Conservation (phyloP, 2,329 filamentous ascomycete species). For the Corinectria fuckeliana region DNA sequence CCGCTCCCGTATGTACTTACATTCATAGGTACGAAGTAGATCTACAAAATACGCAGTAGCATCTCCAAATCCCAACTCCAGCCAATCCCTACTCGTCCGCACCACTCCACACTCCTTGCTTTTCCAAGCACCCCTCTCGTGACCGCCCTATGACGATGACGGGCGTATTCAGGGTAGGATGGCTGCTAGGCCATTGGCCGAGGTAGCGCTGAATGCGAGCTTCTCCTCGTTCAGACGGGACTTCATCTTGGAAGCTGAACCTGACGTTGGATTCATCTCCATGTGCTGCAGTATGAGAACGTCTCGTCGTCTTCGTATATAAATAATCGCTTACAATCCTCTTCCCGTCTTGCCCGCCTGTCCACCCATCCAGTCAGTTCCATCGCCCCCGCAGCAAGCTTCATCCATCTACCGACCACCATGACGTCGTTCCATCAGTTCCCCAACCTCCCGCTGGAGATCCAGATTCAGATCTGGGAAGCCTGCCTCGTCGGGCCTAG, state of each 20-base stretch:
- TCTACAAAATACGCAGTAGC: neutral
- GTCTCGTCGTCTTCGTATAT: neutral
- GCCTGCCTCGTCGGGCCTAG: conserved; percentile 25
- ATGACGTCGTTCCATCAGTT: conserved; percentile 36
- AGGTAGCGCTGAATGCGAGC: conserved; percentile 7
- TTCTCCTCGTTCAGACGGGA: neutral
- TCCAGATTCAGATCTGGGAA: conserved; percentile 36
- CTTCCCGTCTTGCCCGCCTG: too few relatives aligned
- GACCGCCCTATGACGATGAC: neutral
- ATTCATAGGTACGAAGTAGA: too few relatives aligned
- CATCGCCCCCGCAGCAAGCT: neutral
- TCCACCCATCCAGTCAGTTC: too few relatives aligned
- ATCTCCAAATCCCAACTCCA: neutral
- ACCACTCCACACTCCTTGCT: conserved; percentile 3
- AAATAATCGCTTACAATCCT: too few relatives aligned
- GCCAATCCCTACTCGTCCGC: conserved; percentile 3
- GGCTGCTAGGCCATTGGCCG: neutral
- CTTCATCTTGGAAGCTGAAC: neutral
- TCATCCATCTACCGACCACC: neutral
- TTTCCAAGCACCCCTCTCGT: conserved; percentile 3
- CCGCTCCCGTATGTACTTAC: too few relatives aligned
- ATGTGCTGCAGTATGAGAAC: neutral
- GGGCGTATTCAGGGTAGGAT: conserved; percentile 5
- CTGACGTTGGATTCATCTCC: conserved; percentile 15
- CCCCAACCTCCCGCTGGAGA: conserved; percentile 28